phyloP scores from a whole-genome alignment of 257 asterid species.

The Solanum sitiens region DNA sequence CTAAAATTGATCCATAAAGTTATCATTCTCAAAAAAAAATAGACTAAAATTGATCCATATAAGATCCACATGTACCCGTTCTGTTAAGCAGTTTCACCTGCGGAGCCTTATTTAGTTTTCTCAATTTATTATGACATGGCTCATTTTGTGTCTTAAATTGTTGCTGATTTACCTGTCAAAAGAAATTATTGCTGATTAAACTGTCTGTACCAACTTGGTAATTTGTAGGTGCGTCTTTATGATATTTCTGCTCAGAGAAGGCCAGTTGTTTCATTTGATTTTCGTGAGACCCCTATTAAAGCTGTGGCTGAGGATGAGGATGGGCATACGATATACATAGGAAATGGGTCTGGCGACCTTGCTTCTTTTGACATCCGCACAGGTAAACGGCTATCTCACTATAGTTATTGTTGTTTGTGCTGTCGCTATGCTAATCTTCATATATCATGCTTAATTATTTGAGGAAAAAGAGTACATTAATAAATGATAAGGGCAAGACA shows the following conservation, averaged over 20 bases:
- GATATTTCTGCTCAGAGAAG: slow-evolving; percentile 92
- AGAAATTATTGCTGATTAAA: background rate
- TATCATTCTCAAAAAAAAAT: too few relatives aligned
- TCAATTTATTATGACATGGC: background rate
- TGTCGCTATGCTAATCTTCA: background rate
- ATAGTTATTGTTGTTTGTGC: background rate
- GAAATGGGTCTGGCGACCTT: slow-evolving; percentile 95
- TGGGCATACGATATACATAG: slow-evolving; percentile 64
- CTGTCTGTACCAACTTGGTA: background rate
- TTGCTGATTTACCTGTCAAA: background rate
- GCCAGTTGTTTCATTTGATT: slow-evolving; percentile 75
- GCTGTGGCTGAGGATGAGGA: slow-evolving; percentile 70
- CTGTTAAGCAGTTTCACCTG: background rate
- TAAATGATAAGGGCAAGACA: background rate
- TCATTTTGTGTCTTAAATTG: background rate
- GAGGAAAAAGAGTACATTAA: background rate
- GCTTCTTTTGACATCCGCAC: slow-evolving; percentile 86
- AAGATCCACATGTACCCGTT: background rate
- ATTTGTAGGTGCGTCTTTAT: slow-evolving; percentile 72
- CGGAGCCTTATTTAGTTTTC: background rate
- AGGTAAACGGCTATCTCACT: slow-evolving; percentile 25
- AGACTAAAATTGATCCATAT: background rate
- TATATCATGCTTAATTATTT: background rate
- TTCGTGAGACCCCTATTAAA: slow-evolving; percentile 77
- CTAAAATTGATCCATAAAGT: background rate